Evolutionary conservation across 2,329 filamentous ascomycete species (phyloP).

Genomic region (Ophiostoma ips): DNA sequence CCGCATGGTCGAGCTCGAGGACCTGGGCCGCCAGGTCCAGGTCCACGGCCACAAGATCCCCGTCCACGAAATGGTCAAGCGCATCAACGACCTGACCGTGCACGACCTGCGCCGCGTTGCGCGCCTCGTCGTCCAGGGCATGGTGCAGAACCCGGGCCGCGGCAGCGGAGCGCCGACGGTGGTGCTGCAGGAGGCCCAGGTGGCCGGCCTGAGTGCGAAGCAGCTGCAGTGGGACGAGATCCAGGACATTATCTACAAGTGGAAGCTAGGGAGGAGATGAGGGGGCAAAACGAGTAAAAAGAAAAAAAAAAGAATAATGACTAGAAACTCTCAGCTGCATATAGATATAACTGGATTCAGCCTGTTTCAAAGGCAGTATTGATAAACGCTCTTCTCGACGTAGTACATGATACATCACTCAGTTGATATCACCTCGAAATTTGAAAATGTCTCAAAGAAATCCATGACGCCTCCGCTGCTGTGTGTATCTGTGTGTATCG

Average conservation of each 20-base stretch:
- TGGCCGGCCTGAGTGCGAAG: conserved; percentile 52
- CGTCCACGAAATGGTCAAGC: conserved; percentile 80
- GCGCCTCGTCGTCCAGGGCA: conserved; percentile 59
- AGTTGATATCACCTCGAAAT: too few species aligned
- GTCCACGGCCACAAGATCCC: conserved; percentile 90
- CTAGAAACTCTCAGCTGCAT: not conserved
- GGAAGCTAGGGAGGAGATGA: conserved; percentile 57
- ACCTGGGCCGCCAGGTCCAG: conserved; percentile 87
- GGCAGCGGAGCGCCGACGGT: conserved; percentile 88
- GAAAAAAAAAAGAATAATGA: not conserved
- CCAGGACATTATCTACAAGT: conserved; percentile 69
- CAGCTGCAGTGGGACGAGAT: conserved; percentile 77
- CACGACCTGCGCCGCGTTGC: conserved; percentile 73
- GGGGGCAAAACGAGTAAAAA: not conserved
- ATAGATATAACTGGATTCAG: too few species aligned
- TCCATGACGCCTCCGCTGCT: too few species aligned
- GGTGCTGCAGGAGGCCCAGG: conserved; percentile 80
- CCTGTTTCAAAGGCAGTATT: too few species aligned
- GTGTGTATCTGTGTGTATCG: too few species aligned
- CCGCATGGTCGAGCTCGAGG: conserved; percentile 94
- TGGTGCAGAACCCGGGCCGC: conserved; percentile 57
- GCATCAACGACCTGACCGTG: conserved; percentile 72
- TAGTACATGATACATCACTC: too few species aligned
- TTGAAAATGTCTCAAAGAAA: too few species aligned
- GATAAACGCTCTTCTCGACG: too few species aligned